Base-by-base conservation (phyloP, 163 green algal genomes). In the Scenedesmus sp. region DNA sequence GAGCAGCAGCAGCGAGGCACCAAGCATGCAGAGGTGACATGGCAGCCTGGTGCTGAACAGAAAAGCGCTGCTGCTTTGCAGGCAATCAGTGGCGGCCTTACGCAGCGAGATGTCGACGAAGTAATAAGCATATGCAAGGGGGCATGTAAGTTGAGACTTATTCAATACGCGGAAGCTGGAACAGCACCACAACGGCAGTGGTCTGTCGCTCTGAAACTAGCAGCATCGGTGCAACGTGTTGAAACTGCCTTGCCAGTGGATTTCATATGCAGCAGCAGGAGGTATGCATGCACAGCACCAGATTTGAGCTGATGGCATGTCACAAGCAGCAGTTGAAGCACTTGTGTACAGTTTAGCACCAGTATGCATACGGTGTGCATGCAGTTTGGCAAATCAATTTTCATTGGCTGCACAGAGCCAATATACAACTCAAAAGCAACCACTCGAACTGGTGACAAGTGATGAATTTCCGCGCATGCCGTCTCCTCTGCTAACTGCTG, bases 31-130 rank as follows among this genome's bases (percentile, higher is more conserved):
- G 70, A 79, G 70, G 23, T 79, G 23, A 79, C 70, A 52, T 15
- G 10, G 23, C 12, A 52, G 23, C 70, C 5, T 52, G 46, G 70
- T 18, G 70, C 70, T 79, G 70, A 79, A 46, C 34, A 46, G 10
- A 52, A 23, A 2, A 13, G 70, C 16, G 55, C 59, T 70, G 26
- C 26, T 70, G 55, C 16, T 52, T 1, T 76, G 85, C 95, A 98
- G 95, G 93, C 93, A 0, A 96, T 97, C 76, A 97, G 94, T 85
- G 96, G 95, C 85, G 96, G 96, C 34, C 94, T 99, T 5, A 99
- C 97, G 10, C 98, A 99, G 87, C 96, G 96, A 10, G 98, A 99
- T 82, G 97, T 99, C n/a, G 98, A 99, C 77, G 98, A 99, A 57
- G 93, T 99, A 2, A 96, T 98, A 10, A 87, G 89, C 8, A 94